Evolutionary conservation across 768 basidiomycete genomes (phyloP).

Genomic region (Macrocybe gigantea): DNA sequence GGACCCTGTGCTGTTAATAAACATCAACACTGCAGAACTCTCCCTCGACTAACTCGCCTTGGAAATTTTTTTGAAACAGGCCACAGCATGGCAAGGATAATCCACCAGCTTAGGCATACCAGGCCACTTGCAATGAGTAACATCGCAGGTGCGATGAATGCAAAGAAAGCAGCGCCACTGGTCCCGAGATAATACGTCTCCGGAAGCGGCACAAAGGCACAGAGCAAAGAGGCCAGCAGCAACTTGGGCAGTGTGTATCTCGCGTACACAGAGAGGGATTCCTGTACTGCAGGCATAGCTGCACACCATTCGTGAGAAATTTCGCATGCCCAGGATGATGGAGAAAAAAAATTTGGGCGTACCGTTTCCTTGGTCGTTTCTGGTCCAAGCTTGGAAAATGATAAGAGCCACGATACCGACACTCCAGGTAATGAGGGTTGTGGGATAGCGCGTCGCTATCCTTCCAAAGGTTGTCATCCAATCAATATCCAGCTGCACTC

Average conservation of each 20-base stretch:
- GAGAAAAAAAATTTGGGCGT: background rate
- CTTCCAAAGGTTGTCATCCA: constrained; percentile 68
- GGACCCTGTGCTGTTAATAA: constrained; percentile 1
- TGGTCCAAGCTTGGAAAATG: constrained; percentile 48
- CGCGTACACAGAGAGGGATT: constrained; percentile 43
- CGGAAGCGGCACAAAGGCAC: constrained; percentile 54
- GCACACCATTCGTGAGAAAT: background rate
- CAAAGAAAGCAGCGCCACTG: constrained; percentile 39
- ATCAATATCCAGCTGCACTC: constrained; percentile 56
- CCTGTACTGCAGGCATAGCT: constrained; percentile 45
- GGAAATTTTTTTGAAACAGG: constrained; percentile 25
- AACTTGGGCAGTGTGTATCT: constrained; percentile 33
- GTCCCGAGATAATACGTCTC: constrained; percentile 56
- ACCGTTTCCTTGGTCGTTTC: constrained; percentile 22
- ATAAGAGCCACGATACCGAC: constrained; percentile 61
- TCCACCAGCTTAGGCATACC: constrained; percentile 55
- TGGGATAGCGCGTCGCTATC: constrained; percentile 69
- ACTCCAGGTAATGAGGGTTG: constrained; percentile 66
- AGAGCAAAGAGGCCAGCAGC: constrained; percentile 32
- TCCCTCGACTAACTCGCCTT: constrained; percentile 26
- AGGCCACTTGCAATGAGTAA: constrained; percentile 59
- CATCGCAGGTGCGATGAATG: constrained; percentile 49
- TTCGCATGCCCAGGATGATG: background rate
- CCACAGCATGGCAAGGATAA: constrained; percentile 45
- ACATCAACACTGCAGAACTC: background rate